Percentiles rank a stretch among this genome's conserved stretches.
These are phyloP conservation scores for Trichoderma asperelloides DNA, from an alignment of 495 filamentous ascomycete species.

Conservation along the genomic window DNA sequence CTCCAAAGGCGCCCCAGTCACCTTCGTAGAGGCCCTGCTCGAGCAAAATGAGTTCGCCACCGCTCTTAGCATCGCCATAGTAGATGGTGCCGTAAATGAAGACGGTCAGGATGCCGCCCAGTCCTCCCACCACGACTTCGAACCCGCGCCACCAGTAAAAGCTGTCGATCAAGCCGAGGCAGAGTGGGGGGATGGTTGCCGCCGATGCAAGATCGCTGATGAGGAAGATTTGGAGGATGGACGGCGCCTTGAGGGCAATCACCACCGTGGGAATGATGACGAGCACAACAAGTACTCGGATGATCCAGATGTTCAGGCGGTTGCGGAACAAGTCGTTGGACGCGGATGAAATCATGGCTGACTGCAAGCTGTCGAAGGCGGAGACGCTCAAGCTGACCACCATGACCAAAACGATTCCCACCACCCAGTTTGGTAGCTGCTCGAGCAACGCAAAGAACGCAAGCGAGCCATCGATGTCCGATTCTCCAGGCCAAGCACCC, in stretches of 20 bases:
- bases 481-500: conserved; percentile 48
- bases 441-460: conserved; percentile 65
- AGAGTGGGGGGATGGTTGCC: conserved; percentile 56
- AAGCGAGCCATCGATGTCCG: conserved; percentile 47
- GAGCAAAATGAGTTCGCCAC: conserved; percentile 58
- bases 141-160: conserved; percentile 68
- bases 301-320: conserved; percentile 58
- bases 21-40: conserved; percentile 57
- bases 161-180: conserved; percentile 52
- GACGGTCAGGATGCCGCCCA: conserved; percentile 64
- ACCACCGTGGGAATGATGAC: conserved; percentile 62
- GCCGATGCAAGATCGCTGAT: conserved; percentile 68
- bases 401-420: conserved; percentile 70
- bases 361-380: conserved; percentile 66
- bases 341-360: conserved; percentile 65
- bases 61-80: conserved; percentile 51
- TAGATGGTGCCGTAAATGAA: conserved; percentile 69
- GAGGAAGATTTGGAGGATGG: conserved; percentile 66
- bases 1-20: conserved; percentile 70
- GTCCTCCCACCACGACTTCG: conserved; percentile 60
- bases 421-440: conserved; percentile 61
- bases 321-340: conserved; percentile 76
- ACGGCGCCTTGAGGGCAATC: conserved; percentile 60
- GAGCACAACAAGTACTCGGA: conserved; percentile 53
- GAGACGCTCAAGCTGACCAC: conserved; percentile 62